Percentiles rank a stretch among this genome's conserved stretches.
Evolutionary conservation across 2,329 filamentous ascomycete species (phyloP).

Genomic region (Arthroderma uncinatum): DNA sequence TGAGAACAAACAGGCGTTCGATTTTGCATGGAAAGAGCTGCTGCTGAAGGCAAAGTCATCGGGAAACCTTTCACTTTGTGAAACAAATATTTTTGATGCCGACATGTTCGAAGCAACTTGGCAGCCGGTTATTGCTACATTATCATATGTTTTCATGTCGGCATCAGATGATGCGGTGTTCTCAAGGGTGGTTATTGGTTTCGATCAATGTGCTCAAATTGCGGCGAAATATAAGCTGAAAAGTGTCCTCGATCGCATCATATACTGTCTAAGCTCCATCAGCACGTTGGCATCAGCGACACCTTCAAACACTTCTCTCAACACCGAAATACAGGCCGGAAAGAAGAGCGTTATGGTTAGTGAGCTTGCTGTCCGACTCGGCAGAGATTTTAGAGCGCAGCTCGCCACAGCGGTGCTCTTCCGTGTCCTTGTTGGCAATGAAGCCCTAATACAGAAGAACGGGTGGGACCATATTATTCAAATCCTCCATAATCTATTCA

Average conservation of each 20-base stretch:
- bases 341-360: constrained; percentile 97
- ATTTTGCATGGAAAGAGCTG: constrained; percentile 94
- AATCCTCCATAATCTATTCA: constrained; percentile 90
- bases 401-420: constrained; percentile 92
- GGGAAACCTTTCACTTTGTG: constrained; percentile 62
- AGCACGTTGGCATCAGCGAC: constrained; percentile 69
- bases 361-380: constrained; percentile 90
- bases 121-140: constrained; percentile 84
- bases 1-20: constrained; percentile 90
- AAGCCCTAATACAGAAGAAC: constrained; percentile 61
- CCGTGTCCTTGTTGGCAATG: constrained; percentile 76
- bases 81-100: constrained; percentile 90
- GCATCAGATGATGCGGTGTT: constrained; percentile 95
- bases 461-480: constrained; percentile 58
- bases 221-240: constrained; percentile 71
- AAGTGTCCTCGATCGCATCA: constrained; percentile 83
- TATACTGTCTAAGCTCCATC: constrained; percentile 82
- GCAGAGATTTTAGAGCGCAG: constrained; percentile 84
- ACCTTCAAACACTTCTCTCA: constrained; percentile 72
- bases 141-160: constrained; percentile 98
- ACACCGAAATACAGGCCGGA: constrained; percentile 88
- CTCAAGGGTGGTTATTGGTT: constrained; percentile 81
- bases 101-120: constrained; percentile 97
- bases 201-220: constrained; percentile 91
- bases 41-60: constrained; percentile 71